These are phyloP conservation scores for Entrophospora sp. DNA, from an alignment of 192 early-diverging fungal genomes.

Conservation along the genomic window DNA sequence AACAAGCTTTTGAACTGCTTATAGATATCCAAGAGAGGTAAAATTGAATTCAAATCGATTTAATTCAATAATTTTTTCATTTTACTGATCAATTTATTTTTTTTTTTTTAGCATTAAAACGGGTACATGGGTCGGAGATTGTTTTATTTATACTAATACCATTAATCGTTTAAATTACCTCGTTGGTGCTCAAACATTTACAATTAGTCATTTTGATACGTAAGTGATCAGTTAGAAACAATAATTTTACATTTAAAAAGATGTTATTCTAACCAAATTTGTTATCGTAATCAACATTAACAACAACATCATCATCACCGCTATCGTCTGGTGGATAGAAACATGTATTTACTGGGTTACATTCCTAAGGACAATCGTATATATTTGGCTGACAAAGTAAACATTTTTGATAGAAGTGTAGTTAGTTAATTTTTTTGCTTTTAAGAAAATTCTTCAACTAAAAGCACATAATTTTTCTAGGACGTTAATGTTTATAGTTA, in stretches of 20 bases:
- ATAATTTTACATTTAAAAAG: not conserved
- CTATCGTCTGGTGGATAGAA: too few species aligned
- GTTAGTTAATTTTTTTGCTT: too few species aligned
- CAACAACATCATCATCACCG: too few species aligned
- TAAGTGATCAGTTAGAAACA: slow-evolving; percentile 29
- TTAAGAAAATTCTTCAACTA: too few species aligned
- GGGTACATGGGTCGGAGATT: slow-evolving; percentile 97
- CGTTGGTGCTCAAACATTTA: slow-evolving; percentile 88
- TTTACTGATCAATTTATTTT: slow-evolving; percentile 6
- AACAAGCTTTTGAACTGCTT: slow-evolving; percentile 93
- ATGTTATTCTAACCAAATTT: not conserved
- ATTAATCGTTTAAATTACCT: slow-evolving; percentile 92
- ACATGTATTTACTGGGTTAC: slow-evolving; percentile 91
- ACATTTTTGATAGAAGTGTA: too few species aligned
- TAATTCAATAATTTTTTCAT: not conserved
- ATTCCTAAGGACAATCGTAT: slow-evolving; percentile 89
- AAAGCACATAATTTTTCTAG: too few species aligned
- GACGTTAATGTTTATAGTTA: slow-evolving; percentile 86
- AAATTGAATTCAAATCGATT: slow-evolving; percentile 3
- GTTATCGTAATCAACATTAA: too few species aligned
- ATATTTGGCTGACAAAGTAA: slow-evolving; percentile 82
- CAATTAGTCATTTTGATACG: slow-evolving; percentile 93
- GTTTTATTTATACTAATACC: slow-evolving; percentile 94
- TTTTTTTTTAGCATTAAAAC: slow-evolving; percentile 66
- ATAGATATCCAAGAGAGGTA: slow-evolving; percentile 82